Conservation (phyloP, 2,329 filamentous ascomycete species). For the Aspergillus vadensis region DNA sequence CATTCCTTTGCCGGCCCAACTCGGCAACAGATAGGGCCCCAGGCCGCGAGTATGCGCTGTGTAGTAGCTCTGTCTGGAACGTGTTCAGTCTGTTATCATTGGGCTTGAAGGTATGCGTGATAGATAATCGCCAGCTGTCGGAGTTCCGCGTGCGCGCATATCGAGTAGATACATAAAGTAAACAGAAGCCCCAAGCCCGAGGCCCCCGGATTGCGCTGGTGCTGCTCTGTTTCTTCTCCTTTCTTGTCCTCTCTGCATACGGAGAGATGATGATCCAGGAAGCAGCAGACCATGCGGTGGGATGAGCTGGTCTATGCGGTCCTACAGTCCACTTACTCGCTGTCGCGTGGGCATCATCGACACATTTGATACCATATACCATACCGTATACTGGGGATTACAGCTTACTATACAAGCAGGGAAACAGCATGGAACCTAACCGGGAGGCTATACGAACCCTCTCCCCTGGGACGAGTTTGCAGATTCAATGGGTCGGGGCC, state of each 20-base stretch:
- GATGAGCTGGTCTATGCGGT: not conserved
- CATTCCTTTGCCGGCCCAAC: not conserved
- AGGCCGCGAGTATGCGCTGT: not conserved
- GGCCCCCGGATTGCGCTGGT: not conserved
- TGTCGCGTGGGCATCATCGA: no score
- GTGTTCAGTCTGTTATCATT: slow-evolving; percentile 1
- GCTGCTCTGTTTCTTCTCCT: not conserved
- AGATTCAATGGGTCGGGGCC: not conserved
- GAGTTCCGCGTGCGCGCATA: not conserved
- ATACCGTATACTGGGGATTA: not conserved
- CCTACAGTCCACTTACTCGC: not conserved
- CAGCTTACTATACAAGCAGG: not conserved
- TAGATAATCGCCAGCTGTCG: not conserved
- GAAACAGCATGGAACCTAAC: not conserved
- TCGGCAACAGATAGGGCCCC: not conserved
- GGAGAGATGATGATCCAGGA: not conserved
- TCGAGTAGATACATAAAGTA: not conserved
- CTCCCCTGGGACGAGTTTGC: not conserved
- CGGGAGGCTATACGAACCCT: not conserved
- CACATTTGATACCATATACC: not conserved
- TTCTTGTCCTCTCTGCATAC: not conserved
- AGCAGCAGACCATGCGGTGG: no score
- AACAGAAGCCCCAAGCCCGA: not conserved
- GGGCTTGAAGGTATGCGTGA: not conserved
- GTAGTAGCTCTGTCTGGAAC: not conserved